These are phyloP conservation scores for Malassezia furfur DNA, from an alignment of 1,284 basidiomycete genomes.

Conservation along the genomic window DNA sequence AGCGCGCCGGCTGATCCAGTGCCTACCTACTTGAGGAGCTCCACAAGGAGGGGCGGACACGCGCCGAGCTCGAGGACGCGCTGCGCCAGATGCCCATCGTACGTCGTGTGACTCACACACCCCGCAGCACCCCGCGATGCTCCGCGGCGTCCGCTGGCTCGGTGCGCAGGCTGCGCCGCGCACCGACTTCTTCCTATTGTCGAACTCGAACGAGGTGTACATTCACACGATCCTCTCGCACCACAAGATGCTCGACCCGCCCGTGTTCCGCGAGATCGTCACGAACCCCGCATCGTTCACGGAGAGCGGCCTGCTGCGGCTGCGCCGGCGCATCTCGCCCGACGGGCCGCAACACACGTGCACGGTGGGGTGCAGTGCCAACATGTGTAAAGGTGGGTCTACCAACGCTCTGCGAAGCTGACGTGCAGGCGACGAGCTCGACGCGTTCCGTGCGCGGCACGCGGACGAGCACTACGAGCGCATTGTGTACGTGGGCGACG, in stretches of 20 bases:
- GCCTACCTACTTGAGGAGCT: slow-evolving; percentile 33
- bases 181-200: slow-evolving; percentile 79
- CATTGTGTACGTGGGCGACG: slow-evolving; percentile 86
- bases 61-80: slow-evolving; percentile 66
- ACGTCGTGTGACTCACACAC: slow-evolving; percentile 47
- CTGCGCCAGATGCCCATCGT: slow-evolving; percentile 78
- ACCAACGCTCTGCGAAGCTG: not conserved
- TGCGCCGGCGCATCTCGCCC: slow-evolving; percentile 68
- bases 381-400: slow-evolving; percentile 87
- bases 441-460: slow-evolving; percentile 65
- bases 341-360: slow-evolving; percentile 64
- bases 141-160: slow-evolving; percentile 68
- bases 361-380: slow-evolving; percentile 77
- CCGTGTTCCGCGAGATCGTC: slow-evolving; percentile 71
- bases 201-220: slow-evolving; percentile 87
- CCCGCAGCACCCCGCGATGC: slow-evolving; percentile 85
- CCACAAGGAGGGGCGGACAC: slow-evolving; percentile 51
- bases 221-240: slow-evolving; percentile 60
- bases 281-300: slow-evolving; percentile 87
- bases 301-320: slow-evolving; percentile 62
- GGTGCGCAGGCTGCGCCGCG: slow-evolving; percentile 48
- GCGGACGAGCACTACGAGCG: slow-evolving; percentile 62
- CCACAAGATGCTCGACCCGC: slow-evolving; percentile 9
- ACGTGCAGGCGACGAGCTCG: slow-evolving; percentile 68
- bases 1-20: slow-evolving; percentile 3